Conservation (phyloP, 768 basidiomycete species). For the Amanita polypyramis region DNA sequence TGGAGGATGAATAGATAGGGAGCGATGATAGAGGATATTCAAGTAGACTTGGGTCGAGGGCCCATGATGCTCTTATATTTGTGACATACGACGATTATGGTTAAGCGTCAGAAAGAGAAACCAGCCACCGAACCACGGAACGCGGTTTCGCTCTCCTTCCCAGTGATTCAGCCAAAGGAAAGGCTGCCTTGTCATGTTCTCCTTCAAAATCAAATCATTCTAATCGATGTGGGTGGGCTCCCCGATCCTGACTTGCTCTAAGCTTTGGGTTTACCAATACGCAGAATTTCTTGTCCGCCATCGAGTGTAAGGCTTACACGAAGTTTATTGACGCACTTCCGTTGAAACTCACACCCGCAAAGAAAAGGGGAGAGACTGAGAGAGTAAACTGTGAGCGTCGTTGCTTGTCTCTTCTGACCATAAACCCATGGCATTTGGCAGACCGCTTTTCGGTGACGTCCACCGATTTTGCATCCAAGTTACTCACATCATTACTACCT, state of each 20-base stretch:
- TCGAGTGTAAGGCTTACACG: constrained; percentile 51
- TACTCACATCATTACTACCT: constrained; percentile 40
- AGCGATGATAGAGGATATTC: too few relatives aligned
- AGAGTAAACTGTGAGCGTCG: constrained; percentile 48
- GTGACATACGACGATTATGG: too few relatives aligned
- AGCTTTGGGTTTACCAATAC: background rate
- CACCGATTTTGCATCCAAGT: constrained; percentile 40
- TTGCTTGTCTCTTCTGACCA: background rate
- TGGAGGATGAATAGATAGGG: too few relatives aligned
- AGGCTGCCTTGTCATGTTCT: constrained; percentile 57
- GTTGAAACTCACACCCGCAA: constrained; percentile 57
- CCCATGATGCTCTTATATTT: too few relatives aligned
- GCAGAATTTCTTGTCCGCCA: constrained; percentile 40
- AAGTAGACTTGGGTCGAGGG: too few relatives aligned
- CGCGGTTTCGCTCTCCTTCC: constrained; percentile 23
- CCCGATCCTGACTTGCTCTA: background rate
- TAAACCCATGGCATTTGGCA: constrained; percentile 15
- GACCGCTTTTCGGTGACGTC: constrained; percentile 57
- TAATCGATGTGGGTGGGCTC: constrained; percentile 55
- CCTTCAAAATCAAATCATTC: constrained; percentile 15
- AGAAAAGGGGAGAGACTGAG: constrained; percentile 64
- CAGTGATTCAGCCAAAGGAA: constrained; percentile 71
- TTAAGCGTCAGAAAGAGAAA: too few relatives aligned
- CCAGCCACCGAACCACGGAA: too few relatives aligned
- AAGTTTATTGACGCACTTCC: constrained; percentile 51